Conservation (phyloP, 305 asterid species). For the Ilex paraguariensis region DNA sequence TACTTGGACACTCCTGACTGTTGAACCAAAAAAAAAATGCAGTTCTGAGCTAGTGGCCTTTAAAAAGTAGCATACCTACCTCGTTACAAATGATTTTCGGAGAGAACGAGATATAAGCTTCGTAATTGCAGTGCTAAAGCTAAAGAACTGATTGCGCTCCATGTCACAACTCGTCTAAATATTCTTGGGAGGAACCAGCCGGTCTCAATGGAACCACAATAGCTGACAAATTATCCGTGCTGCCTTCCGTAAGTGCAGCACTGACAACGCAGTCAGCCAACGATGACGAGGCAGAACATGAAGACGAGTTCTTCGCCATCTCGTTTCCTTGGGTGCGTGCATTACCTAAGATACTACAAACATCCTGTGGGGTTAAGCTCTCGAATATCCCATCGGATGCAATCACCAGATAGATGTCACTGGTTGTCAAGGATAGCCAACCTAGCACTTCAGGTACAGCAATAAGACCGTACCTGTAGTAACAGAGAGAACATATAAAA, state of each 20-base stretch:
- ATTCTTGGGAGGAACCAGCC: background rate
- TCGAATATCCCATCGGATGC: slow-evolving; percentile 30
- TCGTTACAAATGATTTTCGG: too few relatives aligned
- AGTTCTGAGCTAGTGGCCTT: too few relatives aligned
- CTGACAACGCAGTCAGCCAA: slow-evolving; percentile 41
- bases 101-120: too few relatives aligned
- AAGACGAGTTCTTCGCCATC: slow-evolving; percentile 12
- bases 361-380: slow-evolving; percentile 42
- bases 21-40: too few relatives aligned
- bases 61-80: too few relatives aligned
- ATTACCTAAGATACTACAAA: slow-evolving; percentile 35
- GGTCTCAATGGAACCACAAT: slow-evolving; percentile 33
- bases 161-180: background rate
- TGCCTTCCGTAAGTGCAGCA: slow-evolving; percentile 49
- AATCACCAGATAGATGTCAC: slow-evolving; percentile 16
- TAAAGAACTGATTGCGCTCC: too few relatives aligned
- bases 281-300: slow-evolving; percentile 23
- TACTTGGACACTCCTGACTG: too few relatives aligned
- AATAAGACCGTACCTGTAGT: slow-evolving; percentile 55
- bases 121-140: too few relatives aligned
- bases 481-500: background rate
- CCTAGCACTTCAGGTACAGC: slow-evolving; percentile 61
- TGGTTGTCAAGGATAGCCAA: slow-evolving; percentile 39
- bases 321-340: slow-evolving; percentile 1
- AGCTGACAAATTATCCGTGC: slow-evolving; percentile 67